Evolutionary conservation across 2,329 filamentous ascomycete genomes (phyloP), one percentile per base, ranked within the genome.

Genomic region (Clarireedia monteithiana): DNA sequence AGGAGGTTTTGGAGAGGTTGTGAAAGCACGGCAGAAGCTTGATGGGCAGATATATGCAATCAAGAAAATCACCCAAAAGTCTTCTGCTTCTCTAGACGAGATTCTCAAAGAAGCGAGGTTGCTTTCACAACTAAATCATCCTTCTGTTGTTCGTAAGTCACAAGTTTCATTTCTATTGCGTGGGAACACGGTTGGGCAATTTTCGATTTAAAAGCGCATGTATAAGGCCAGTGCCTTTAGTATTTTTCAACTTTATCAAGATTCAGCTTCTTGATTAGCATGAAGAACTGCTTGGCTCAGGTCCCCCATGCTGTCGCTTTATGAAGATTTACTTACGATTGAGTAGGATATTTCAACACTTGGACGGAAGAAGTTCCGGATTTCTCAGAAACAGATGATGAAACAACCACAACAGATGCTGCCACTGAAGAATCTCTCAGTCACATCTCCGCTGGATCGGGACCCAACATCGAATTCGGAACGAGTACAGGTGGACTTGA

Each of bases 11-110:
- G 94, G 94, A 5, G 90, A 96, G 72, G 94, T 99, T 23, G 90
- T 97, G 55, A 95, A 96, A 70, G 92, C 92, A 2, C 83, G 92
- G 34, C 95, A 96, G 71, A 96, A 94, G 73, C 82, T 96, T 4
- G 94, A 97, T 68, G 89, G 89, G 0, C 88, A 91, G 57, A 86
- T 95, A 45, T 99, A 97, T 71, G 94, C 94, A 17, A 89, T 99
- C 68, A 99, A 99, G 71, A 96, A 97, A 69, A 94, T 99, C 59
- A 89, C 85, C 1, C 89, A 94, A 63, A 85, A 86, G 51, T 89
- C 89, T 1, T 81, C 87, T 26, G 80, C 85, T 57, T 89, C 88
- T 57, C 76, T 97, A 40, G 91, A 88, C 0, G 88, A 96, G 67
- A 85, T 91, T 12, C 70, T 92, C 26, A 90, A 88, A 54, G 89